Evolutionary conservation across 306 rosid species (phyloP).

Genomic region (Adenanthera pavonina): DNA sequence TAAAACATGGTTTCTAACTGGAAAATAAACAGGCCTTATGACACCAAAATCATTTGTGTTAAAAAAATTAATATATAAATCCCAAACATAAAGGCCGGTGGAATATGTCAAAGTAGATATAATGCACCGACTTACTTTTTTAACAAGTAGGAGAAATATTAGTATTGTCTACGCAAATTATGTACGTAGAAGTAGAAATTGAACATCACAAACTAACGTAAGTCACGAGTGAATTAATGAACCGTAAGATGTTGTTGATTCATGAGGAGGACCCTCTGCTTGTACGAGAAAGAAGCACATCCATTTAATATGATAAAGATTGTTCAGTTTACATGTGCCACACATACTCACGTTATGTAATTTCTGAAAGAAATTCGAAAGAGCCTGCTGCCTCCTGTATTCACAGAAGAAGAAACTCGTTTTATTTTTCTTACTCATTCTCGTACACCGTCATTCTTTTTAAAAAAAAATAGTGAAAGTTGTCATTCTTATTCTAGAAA

Average conservation of each 20-base stretch:
- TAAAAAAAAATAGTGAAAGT: no score
- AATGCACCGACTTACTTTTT: constrained; percentile 1
- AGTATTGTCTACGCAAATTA: not conserved
- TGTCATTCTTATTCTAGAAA: no score
- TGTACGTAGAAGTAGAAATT: not conserved
- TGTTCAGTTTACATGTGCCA: not conserved
- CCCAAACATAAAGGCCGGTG: not conserved
- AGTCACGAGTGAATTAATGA: constrained; percentile 22
- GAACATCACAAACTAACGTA: not conserved
- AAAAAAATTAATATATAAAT: not conserved
- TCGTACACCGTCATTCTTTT: not conserved
- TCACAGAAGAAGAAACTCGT: not conserved
- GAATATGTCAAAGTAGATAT: not conserved
- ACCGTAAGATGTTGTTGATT: constrained; percentile 37
- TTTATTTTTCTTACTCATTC: not conserved
- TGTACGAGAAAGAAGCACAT: not conserved
- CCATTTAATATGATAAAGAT: constrained; percentile 19
- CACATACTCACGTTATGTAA: not conserved
- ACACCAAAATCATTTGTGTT: no score
- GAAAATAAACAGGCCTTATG: no score
- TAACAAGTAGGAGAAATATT: not conserved
- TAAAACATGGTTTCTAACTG: no score
- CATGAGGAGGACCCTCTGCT: not conserved
- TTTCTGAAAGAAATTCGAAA: not conserved
- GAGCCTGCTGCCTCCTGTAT: not conserved